These are phyloP conservation scores for Spongospora subterranea DNA, from an alignment of 208 protist species.

Conservation along the genomic window DNA sequence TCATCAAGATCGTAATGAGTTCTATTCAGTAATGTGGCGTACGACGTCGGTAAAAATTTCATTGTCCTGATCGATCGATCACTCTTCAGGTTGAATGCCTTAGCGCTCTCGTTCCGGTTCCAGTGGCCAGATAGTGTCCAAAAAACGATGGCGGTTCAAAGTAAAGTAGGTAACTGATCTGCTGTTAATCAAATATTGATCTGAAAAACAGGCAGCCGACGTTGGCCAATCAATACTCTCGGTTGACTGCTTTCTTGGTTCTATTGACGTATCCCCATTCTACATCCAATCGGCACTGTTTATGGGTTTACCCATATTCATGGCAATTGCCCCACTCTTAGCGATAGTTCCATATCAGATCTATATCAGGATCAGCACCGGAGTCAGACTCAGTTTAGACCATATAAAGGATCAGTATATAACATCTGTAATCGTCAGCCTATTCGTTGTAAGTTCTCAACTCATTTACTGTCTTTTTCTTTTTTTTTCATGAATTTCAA, in stretches of 20 bases:
- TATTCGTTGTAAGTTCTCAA: too few species aligned
- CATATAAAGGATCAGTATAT: constrained; percentile 18
- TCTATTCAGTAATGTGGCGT: too few species aligned
- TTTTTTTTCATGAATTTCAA: too few species aligned
- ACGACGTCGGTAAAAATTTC: too few species aligned
- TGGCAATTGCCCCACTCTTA: not conserved
- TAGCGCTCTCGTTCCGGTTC: not conserved
- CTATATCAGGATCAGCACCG: not conserved
- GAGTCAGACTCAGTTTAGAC: not conserved
- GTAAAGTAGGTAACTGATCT: not conserved
- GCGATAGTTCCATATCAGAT: not conserved
- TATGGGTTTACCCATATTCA: not conserved
- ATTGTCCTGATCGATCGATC: too few species aligned
- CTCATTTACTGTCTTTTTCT: too few species aligned
- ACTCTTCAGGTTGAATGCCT: constrained; percentile 6
- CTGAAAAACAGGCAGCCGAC: not conserved
- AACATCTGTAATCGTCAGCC: not conserved
- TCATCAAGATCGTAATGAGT: constrained; percentile 1
- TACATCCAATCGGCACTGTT: not conserved
- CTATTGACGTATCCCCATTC: not conserved
- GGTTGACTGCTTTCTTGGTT: not conserved
- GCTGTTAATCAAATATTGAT: too few species aligned
- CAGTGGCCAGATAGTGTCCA: not conserved
- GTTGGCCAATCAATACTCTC: not conserved
- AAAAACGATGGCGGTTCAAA: not conserved